Conservation (phyloP, 2,329 filamentous ascomycete species). For the Fusarium sp. region DNA sequence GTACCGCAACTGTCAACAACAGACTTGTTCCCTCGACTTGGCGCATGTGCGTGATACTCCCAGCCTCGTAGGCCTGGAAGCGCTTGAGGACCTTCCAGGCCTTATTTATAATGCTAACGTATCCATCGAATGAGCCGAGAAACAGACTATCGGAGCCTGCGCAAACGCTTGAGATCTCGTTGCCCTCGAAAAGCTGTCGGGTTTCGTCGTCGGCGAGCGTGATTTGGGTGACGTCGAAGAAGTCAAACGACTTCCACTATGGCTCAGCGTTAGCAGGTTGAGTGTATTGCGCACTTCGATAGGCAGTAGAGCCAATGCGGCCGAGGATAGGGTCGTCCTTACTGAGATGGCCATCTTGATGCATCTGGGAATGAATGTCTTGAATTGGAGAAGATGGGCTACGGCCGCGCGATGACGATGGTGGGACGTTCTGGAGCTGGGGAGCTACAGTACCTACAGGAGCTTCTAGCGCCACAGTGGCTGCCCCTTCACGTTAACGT, state of each 20-base stretch:
- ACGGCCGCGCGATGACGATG: slow-evolving; percentile 47
- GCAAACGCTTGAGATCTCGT: slow-evolving; percentile 82
- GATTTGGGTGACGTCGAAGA: slow-evolving; percentile 94
- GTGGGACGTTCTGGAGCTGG: slow-evolving; percentile 40
- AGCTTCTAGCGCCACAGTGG: slow-evolving; percentile 44
- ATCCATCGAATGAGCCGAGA: slow-evolving; percentile 84
- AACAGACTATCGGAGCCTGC: slow-evolving; percentile 91
- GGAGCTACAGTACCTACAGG: slow-evolving; percentile 34
- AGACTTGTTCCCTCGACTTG: slow-evolving; percentile 88
- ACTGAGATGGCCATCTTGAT: slow-evolving; percentile 51
- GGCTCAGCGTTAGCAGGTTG: slow-evolving; percentile 11
- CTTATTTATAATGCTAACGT: slow-evolving; percentile 86
- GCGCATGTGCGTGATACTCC: slow-evolving; percentile 87
- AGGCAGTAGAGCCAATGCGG: background rate
- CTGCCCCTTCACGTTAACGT: slow-evolving; percentile 17
- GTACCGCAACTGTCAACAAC: slow-evolving; percentile 79
- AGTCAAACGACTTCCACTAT: slow-evolving; percentile 99
- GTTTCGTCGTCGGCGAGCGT: slow-evolving; percentile 81
- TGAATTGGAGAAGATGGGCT: slow-evolving; percentile 35
- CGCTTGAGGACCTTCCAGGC: slow-evolving; percentile 86
- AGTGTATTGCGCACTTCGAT: background rate
- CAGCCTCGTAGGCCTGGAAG: slow-evolving; percentile 85
- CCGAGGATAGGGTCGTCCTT: slow-evolving; percentile 10
- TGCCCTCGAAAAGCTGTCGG: slow-evolving; percentile 80
- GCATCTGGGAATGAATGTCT: slow-evolving; percentile 36